Evolutionary conservation across 1,284 basidiomycete species (phyloP).

Genomic region (Schizophyllum commune): DNA sequence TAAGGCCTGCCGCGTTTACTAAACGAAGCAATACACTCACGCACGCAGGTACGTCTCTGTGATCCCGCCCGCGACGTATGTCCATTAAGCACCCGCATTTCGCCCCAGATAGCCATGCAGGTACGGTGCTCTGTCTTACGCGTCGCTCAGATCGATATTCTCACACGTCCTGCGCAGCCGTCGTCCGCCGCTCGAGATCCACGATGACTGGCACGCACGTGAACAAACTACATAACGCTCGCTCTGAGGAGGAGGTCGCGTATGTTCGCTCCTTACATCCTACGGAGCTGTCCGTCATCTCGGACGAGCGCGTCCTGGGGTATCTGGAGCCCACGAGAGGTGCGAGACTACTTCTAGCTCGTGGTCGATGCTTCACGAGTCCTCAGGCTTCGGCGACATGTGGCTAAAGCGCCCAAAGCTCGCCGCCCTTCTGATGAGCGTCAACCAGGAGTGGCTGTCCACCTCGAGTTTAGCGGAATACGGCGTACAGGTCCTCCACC

Average conservation of each 20-base stretch:
- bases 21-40: neutral
- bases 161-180: neutral
- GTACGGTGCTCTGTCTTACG: slow-evolving; percentile 20
- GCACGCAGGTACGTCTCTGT: slow-evolving; percentile 7
- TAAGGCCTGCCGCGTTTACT: slow-evolving; percentile 2
- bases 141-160: neutral
- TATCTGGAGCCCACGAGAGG: slow-evolving; percentile 62
- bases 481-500: slow-evolving; percentile 8
- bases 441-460: slow-evolving; percentile 41
- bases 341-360: slow-evolving; percentile 17
- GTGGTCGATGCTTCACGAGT: neutral
- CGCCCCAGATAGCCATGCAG: slow-evolving; percentile 47
- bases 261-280: slow-evolving; percentile 47
- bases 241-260: slow-evolving; percentile 37
- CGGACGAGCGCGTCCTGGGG: slow-evolving; percentile 50
- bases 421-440: slow-evolving; percentile 39
- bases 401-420: slow-evolving; percentile 53
- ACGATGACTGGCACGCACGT: slow-evolving; percentile 36
- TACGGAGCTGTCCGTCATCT: slow-evolving; percentile 40
- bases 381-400: slow-evolving; percentile 53
- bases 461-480: slow-evolving; percentile 12
- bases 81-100: neutral
- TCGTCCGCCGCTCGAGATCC: slow-evolving; percentile 13
- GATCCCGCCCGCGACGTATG: neutral
- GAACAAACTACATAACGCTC: slow-evolving; percentile 51